A percentile compares a stretch with the other conserved stretches of the same genome.
Conservation (phyloP, 2,329 filamentous ascomycete species). For the Rutstroemia sp. region DNA sequence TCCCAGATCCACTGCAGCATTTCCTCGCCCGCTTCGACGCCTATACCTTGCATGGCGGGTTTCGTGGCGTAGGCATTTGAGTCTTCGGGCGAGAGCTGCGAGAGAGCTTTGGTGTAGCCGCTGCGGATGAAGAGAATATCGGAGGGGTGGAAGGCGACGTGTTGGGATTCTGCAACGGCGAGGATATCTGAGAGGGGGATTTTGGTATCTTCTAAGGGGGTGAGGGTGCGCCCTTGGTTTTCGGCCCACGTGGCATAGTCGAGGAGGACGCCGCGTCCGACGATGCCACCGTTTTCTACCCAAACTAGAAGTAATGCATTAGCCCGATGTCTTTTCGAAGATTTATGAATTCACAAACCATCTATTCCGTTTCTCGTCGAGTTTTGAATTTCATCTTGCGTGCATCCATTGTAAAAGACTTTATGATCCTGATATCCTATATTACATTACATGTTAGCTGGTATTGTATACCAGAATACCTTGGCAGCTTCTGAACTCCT, state of each 20-base stretch:
- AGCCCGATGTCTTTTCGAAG: not conserved
- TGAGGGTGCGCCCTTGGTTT: constrained; percentile 45
- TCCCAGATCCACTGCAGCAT: constrained; percentile 40
- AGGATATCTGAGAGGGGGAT: constrained; percentile 28
- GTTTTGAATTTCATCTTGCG: constrained; percentile 21
- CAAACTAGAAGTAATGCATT: constrained; percentile 24
- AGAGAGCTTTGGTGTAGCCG: constrained; percentile 25
- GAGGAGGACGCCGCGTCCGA: constrained; percentile 43
- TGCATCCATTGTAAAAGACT: constrained; percentile 30
- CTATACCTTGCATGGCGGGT: constrained; percentile 23
- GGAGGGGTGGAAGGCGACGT: constrained; percentile 29
- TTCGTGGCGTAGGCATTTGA: constrained; percentile 10
- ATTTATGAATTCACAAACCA: constrained; percentile 11
- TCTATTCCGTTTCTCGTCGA: constrained; percentile 22
- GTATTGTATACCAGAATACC: not conserved
- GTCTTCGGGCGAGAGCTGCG: not conserved
- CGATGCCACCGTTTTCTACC: constrained; percentile 38
- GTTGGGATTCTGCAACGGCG: constrained; percentile 30
- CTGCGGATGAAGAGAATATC: constrained; percentile 36
- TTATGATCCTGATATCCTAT: constrained; percentile 29
- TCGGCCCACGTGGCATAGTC: constrained; percentile 50
- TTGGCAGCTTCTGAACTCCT: no score
- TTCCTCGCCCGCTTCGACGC: constrained; percentile 31
- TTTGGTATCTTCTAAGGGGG: constrained; percentile 39
- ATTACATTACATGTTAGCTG: no score